Percentiles rank a stretch among this genome's conserved stretches.
Conservation (phyloP, 768 basidiomycete genomes). For the Gloeopeniophorella convolvens region DNA sequence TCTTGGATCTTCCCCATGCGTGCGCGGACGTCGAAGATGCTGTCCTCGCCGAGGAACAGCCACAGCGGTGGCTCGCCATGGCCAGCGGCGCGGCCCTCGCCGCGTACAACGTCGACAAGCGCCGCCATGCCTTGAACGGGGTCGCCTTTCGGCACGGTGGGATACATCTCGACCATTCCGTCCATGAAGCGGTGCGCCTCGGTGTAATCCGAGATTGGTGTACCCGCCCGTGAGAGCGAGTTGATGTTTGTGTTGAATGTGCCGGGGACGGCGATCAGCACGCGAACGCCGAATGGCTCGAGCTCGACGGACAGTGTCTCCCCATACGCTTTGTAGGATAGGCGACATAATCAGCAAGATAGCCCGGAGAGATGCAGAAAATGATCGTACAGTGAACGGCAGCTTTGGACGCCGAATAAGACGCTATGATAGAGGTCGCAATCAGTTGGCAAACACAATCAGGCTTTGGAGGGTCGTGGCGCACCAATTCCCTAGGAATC, state of each 20-base stretch:
- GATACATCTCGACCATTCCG: not conserved
- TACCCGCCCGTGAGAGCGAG: not conserved
- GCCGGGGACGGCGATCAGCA: slow-evolving; percentile 26
- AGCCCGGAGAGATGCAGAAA: too few relatives aligned
- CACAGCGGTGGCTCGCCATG: slow-evolving; percentile 19
- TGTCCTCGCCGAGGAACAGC: slow-evolving; percentile 26
- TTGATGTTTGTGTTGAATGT: slow-evolving; percentile 22
- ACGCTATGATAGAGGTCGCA: slow-evolving; percentile 10
- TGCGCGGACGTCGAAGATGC: slow-evolving; percentile 21
- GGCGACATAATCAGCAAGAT: not conserved
- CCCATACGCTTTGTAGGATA: slow-evolving; percentile 20
- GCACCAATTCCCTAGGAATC: not conserved
- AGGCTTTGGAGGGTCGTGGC: not conserved
- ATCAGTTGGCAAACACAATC: too few relatives aligned
- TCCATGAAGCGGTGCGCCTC: slow-evolving; percentile 4
- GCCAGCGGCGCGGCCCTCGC: slow-evolving; percentile 24
- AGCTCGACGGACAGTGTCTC: slow-evolving; percentile 27
- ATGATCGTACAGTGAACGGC: slow-evolving; percentile 21
- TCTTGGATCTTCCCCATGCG: not conserved
- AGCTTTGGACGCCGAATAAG: slow-evolving; percentile 26
- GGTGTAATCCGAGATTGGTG: slow-evolving; percentile 21
- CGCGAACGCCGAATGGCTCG: slow-evolving; percentile 26
- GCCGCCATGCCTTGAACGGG: slow-evolving; percentile 25
- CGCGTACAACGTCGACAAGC: slow-evolving; percentile 26
- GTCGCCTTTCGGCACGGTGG: slow-evolving; percentile 19